Conservation (phyloP, 176 grass and related monocot species). For the Triticum monococcum region DNA sequence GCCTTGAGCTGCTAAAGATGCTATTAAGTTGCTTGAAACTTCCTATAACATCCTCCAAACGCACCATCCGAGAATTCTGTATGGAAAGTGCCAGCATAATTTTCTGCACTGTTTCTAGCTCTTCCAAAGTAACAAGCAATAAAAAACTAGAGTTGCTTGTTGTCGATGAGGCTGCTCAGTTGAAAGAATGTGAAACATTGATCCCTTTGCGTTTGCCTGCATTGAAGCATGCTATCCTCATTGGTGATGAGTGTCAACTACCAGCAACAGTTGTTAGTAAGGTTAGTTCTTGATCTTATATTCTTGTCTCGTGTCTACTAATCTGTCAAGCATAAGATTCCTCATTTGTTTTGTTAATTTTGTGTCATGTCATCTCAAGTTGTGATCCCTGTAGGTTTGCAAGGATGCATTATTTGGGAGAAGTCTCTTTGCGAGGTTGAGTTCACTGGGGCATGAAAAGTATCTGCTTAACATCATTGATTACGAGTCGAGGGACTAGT, state of each 20-base stretch:
- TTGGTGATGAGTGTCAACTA: conserved; percentile 80
- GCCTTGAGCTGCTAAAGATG: conserved; percentile 41
- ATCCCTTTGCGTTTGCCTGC: conserved; percentile 53
- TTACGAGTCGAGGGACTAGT: too few species aligned
- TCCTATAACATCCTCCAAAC: conserved; percentile 37
- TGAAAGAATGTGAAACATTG: conserved; percentile 81
- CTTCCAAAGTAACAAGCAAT: conserved; percentile 44
- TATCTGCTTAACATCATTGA: conserved; percentile 67
- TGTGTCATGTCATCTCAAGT: neutral
- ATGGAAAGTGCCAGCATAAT: conserved; percentile 47
- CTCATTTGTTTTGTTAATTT: conserved; percentile 7
- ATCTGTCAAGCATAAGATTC: neutral
- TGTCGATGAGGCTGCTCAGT: conserved; percentile 80
- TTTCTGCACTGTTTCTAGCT: conserved; percentile 70
- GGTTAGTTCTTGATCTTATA: conserved; percentile 39
- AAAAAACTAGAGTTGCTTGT: conserved; percentile 50
- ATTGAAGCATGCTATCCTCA: conserved; percentile 65
- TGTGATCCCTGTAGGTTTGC: conserved; percentile 42
- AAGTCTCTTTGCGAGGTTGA: conserved; percentile 76
- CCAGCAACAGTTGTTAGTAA: conserved; percentile 78
- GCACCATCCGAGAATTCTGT: conserved; percentile 32
- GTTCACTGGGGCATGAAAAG: conserved; percentile 67
- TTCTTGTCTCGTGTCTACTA: neutral
- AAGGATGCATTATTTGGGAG: conserved; percentile 63
- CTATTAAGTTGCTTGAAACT: conserved; percentile 45